phyloP scores from a whole-genome alignment of 441 rosid species.

The Pelargonium citronellum region DNA sequence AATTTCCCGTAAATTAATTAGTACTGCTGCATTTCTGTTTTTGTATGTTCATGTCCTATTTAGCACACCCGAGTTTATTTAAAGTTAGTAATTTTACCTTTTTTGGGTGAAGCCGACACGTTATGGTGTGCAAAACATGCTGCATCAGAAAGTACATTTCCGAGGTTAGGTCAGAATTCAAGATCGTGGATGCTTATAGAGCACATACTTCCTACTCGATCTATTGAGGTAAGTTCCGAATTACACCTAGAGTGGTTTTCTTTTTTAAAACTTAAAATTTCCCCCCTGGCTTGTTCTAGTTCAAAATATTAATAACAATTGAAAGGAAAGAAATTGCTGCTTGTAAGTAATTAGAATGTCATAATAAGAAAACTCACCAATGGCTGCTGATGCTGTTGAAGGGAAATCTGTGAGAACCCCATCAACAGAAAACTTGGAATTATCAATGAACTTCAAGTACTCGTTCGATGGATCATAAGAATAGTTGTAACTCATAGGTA shows the following conservation, averaged over 20 bases:
- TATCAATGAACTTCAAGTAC: constrained; percentile 57
- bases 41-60: not conserved
- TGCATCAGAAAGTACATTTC: constrained; percentile 28
- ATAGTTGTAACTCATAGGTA: constrained; percentile 45
- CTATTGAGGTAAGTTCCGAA: no score
- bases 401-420: constrained; percentile 82
- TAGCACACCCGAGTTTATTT: not conserved
- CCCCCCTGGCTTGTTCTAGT: not conserved
- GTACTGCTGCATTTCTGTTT: not conserved
- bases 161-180: constrained; percentile 11
- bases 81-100: constrained; percentile 28
- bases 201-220: no score
- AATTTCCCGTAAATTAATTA: not conserved
- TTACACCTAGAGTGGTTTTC: not conserved
- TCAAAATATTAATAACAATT: not conserved
- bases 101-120: constrained; percentile 18
- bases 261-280: not conserved
- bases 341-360: no score
- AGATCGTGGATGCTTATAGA: no score
- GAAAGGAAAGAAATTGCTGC: no score
- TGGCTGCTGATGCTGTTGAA: constrained; percentile 62
- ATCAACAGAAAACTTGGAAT: constrained; percentile 57
- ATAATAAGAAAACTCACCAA: constrained; percentile 36
- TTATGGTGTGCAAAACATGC: constrained; percentile 51
- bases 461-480: constrained; percentile 64